These are phyloP conservation scores for Periconia sp. DNA, from an alignment of 2,329 filamentous ascomycete species.

Conservation along the genomic window DNA sequence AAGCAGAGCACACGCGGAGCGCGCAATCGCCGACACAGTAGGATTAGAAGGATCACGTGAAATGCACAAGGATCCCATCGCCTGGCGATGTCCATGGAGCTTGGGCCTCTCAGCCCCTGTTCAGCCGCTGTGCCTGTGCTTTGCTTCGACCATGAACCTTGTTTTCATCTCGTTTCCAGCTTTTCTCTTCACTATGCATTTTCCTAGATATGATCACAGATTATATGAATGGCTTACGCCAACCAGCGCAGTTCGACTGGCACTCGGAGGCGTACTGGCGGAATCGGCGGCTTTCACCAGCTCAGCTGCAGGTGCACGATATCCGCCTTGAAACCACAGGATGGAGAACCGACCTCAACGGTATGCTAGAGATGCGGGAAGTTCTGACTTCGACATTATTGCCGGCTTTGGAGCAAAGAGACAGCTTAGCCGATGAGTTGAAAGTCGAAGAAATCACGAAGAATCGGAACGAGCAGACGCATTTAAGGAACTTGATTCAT, in stretches of 20 bases:
- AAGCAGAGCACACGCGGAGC: no score
- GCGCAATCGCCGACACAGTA: no score
- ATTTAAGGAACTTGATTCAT: slow-evolving; percentile 39
- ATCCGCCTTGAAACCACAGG: slow-evolving; percentile 40
- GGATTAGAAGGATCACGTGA: no score
- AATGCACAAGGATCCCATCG: no score
- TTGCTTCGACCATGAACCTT: not conserved
- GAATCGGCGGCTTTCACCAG: slow-evolving; percentile 47
- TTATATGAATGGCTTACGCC: slow-evolving; percentile 23
- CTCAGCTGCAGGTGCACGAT: slow-evolving; percentile 49
- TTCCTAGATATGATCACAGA: slow-evolving; percentile 15
- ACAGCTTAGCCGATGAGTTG: slow-evolving; percentile 22
- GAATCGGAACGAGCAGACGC: slow-evolving; percentile 45
- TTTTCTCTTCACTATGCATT: not conserved
- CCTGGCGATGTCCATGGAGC: no score
- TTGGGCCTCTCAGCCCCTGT: no score
- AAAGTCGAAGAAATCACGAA: slow-evolving; percentile 26
- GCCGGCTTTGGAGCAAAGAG: slow-evolving; percentile 34
- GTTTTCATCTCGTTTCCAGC: not conserved
- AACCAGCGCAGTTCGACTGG: slow-evolving; percentile 38
- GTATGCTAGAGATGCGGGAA: slow-evolving; percentile 48
- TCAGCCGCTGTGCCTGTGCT: slow-evolving; percentile 6
- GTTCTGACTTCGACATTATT: slow-evolving; percentile 41
- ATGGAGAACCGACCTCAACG: slow-evolving; percentile 35
- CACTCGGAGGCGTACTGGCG: slow-evolving; percentile 45